phyloP scores from a whole-genome alignment of 2,329 filamentous ascomycete species.

The Purpureocillium lavendulum region DNA sequence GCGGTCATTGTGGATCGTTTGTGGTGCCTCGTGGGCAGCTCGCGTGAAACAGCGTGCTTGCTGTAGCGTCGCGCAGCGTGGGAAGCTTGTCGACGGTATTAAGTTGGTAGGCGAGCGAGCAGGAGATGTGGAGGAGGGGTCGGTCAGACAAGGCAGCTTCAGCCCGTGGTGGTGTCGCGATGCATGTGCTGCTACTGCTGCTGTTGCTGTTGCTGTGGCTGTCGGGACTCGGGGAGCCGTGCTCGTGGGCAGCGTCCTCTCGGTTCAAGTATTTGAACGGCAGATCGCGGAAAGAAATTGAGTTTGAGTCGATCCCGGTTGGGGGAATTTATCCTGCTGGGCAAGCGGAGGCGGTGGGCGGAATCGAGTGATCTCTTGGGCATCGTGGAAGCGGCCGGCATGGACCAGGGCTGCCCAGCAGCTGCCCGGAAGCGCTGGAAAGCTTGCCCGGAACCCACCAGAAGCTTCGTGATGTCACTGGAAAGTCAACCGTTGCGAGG shows the following conservation, averaged over 20 bases:
- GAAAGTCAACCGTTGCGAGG: conserved; percentile 6
- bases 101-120: no score
- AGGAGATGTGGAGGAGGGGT: no score
- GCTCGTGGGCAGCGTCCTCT: neutral
- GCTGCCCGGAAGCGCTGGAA: conserved; percentile 14
- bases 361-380: neutral
- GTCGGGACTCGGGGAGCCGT: no score
- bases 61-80: neutral
- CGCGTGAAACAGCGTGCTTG: neutral
- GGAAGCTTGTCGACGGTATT: neutral
- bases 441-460: conserved; percentile 19
- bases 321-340: neutral
- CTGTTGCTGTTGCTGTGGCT: no score
- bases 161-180: neutral
- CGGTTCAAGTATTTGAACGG: neutral
- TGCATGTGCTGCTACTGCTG: no score
- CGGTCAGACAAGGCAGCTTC: neutral
- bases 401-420: neutral
- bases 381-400: neutral
- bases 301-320: neutral
- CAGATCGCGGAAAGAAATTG: neutral
- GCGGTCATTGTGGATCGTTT: conserved; percentile 50
- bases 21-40: neutral
- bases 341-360: neutral
- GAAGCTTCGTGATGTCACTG: conserved; percentile 27